Conservation (phyloP, 805 yeast species). For the Starmerella asiatica region DNA sequence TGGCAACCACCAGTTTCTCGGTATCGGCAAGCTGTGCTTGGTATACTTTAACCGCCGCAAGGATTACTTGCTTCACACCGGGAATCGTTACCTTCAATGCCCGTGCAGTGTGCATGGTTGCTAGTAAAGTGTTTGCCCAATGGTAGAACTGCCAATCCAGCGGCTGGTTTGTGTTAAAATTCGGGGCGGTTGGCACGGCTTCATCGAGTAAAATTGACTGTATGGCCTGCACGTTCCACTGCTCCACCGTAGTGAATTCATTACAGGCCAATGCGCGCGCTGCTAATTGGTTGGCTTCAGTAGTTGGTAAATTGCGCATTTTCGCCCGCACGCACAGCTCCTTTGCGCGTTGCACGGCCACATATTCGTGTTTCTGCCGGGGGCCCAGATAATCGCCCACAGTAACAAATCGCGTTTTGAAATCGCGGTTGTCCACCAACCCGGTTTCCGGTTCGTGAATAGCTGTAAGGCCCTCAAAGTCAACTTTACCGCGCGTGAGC, state of each 20-base stretch:
- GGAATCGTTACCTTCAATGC: conserved; percentile 1
- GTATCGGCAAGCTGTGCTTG: neutral
- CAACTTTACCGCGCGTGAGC: conserved; percentile 11
- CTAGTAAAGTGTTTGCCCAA: conserved; percentile 21
- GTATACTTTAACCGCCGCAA: neutral
- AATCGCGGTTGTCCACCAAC: conserved; percentile 47
- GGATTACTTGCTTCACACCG: neutral
- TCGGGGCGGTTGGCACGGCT: neutral
- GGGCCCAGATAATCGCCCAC: conserved; percentile 9
- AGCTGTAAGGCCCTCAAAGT: conserved; percentile 9
- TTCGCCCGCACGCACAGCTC: conserved; percentile 7
- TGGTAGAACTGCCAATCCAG: conserved; percentile 23
- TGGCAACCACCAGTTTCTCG: neutral
- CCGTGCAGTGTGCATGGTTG: conserved; percentile 18
- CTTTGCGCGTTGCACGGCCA: conserved; percentile 6
- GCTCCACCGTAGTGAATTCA: conserved; percentile 29
- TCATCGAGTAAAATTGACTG: conserved; percentile 12
- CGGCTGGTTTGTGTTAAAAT: neutral
- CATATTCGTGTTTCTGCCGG: conserved; percentile 7
- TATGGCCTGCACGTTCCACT: conserved; percentile 26
- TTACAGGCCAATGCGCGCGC: conserved; percentile 1
- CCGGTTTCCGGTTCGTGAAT: conserved; percentile 5
- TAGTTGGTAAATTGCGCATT: no score
- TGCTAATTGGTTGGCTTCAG: neutral
- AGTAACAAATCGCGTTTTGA: conserved; percentile 24